Percentiles rank a stretch among this genome's conserved stretches.
Conservation (phyloP, 2,329 filamentous ascomycete genomes). For the Colletotrichum acutatum region DNA sequence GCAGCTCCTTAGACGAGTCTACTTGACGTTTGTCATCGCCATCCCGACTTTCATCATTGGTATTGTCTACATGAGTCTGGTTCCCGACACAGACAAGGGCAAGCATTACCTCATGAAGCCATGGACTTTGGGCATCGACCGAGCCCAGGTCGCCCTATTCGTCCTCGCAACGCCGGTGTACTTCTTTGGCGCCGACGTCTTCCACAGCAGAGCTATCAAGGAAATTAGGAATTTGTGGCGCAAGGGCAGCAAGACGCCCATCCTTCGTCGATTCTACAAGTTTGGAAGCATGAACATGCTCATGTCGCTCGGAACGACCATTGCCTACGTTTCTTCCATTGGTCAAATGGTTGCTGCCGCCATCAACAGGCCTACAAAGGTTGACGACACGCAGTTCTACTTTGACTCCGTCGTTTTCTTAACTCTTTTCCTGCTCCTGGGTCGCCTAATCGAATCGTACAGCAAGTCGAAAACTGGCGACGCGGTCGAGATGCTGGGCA, state of each 20-base stretch:
- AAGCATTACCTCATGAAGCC: slow-evolving; percentile 76
- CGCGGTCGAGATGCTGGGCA: slow-evolving; percentile 82
- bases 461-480: slow-evolving; percentile 92
- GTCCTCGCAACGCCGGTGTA: slow-evolving; percentile 87
- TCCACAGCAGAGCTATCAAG: slow-evolving; percentile 82
- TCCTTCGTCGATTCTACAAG: slow-evolving; percentile 83
- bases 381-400: slow-evolving; percentile 71
- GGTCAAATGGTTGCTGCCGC: slow-evolving; percentile 76
- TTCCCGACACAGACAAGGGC: slow-evolving; percentile 67
- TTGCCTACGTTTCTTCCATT: slow-evolving; percentile 87
- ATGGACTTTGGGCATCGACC: slow-evolving; percentile 78
- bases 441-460: slow-evolving; percentile 84
- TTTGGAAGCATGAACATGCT: slow-evolving; percentile 98
- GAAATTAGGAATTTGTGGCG: slow-evolving; percentile 84
- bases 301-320: slow-evolving; percentile 87
- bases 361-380: slow-evolving; percentile 48
- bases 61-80: slow-evolving; percentile 89
- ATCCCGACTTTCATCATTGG: slow-evolving; percentile 90
- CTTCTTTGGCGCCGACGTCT: slow-evolving; percentile 86
- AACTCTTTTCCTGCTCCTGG: slow-evolving; percentile 84
- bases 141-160: slow-evolving; percentile 83
- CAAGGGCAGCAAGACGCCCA: slow-evolving; percentile 75
- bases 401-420: slow-evolving; percentile 95
- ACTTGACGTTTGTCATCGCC: slow-evolving; percentile 75
- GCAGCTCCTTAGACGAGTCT: slow-evolving; percentile 75